Conservation (phyloP, 2,329 filamentous ascomycete genomes). For the Nothopassalora personata region DNA sequence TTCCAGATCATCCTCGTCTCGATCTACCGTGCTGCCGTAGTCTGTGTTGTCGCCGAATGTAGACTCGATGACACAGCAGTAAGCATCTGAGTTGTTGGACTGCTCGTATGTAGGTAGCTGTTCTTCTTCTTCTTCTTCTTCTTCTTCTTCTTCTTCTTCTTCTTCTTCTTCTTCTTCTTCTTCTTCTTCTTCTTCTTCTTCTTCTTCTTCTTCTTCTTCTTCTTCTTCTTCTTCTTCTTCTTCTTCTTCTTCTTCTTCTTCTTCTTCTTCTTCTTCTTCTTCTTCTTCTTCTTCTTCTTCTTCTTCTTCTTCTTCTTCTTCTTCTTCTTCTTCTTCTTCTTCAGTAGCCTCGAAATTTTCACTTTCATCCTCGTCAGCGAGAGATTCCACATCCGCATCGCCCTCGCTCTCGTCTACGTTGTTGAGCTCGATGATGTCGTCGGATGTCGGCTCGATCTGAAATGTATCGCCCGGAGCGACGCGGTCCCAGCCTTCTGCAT, state of each 20-base stretch:
- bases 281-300: no score
- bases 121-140: background rate
- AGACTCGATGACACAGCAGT: background rate
- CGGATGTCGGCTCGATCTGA: no score
- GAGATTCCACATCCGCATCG: background rate
- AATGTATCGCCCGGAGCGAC: background rate
- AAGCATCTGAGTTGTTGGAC: background rate
- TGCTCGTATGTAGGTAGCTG: background rate
- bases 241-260: no score
- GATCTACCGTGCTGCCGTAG: no score
- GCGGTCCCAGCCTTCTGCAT: background rate
- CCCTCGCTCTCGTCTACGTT: background rate
- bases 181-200: no score
- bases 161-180: background rate
- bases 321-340: no score
- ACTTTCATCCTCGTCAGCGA: background rate
- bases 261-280: no score
- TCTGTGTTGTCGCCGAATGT: no score
- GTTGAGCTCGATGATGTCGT: background rate
- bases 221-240: no score
- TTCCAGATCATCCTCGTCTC: background rate
- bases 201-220: no score
- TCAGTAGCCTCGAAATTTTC: no score
- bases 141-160: background rate
- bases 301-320: no score